Conservation (phyloP, 768 basidiomycete genomes). For the Kwoniella shandongensis region DNA sequence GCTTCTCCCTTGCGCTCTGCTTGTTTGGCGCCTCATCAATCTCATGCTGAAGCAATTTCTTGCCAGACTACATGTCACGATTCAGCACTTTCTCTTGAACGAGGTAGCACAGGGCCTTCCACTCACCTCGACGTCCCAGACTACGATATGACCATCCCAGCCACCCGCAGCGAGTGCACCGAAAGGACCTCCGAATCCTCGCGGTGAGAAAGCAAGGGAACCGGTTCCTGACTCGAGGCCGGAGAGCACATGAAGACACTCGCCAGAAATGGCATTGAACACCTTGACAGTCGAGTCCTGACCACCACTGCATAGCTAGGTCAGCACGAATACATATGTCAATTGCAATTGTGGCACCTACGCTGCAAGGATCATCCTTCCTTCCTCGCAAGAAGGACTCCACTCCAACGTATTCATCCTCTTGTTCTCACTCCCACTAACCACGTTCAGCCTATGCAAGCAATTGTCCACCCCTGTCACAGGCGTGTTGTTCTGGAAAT, state of each 20-base stretch:
- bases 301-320: constrained; percentile 25
- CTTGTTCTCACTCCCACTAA: constrained; percentile 33
- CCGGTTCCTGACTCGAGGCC: constrained; percentile 43
- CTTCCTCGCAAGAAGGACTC: constrained; percentile 31
- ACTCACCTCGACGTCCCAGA: constrained; percentile 50
- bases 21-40: constrained; percentile 24
- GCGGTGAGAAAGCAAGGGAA: constrained; percentile 44
- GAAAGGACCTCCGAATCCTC: constrained; percentile 19
- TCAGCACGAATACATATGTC: constrained; percentile 15
- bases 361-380: constrained; percentile 43
- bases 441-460: constrained; percentile 28
- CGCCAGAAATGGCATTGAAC: constrained; percentile 39
- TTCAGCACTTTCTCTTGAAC: not conserved
- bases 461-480: constrained; percentile 27
- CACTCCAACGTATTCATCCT: constrained; percentile 43
- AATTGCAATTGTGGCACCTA: constrained; percentile 21
- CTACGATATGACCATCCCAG: constrained; percentile 41
- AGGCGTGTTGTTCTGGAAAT: constrained; percentile 29
- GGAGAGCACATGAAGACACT: constrained; percentile 36
- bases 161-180: constrained; percentile 46
- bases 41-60: constrained; percentile 24
- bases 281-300: constrained; percentile 49
- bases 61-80: constrained; percentile 13
- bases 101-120: not conserved
- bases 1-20: constrained; percentile 21